These are phyloP conservation scores for Solanum peruvianum DNA, from an alignment of 257 asterid species.

Conservation along the genomic window DNA sequence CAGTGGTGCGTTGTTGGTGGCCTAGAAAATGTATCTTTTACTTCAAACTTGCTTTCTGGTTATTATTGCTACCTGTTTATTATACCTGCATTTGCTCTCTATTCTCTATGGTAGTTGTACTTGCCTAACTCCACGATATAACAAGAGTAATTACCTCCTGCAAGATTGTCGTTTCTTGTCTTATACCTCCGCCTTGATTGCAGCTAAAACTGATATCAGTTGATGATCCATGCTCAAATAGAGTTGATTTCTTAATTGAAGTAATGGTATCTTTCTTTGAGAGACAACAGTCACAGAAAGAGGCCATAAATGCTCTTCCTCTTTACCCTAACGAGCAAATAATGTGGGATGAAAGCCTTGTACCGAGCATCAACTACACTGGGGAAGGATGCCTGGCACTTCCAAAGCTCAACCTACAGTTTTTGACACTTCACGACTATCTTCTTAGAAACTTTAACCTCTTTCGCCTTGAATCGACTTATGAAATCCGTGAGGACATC, in stretches of 20 bases:
- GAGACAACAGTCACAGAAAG: constrained; percentile 91
- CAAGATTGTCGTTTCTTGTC: neutral
- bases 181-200: neutral
- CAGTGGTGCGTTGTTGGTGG: neutral
- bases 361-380: constrained; percentile 95
- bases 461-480: constrained; percentile 97
- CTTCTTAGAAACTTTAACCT: constrained; percentile 95
- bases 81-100: neutral
- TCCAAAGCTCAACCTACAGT: constrained; percentile 94
- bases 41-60: neutral
- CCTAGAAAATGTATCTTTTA: neutral
- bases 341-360: constrained; percentile 99
- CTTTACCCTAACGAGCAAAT: constrained; percentile 92
- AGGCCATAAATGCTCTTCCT: constrained; percentile 97
- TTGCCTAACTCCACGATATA: neutral
- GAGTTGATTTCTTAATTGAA: constrained; percentile 91
- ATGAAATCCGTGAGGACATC: constrained; percentile 98
- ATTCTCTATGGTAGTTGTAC: neutral
- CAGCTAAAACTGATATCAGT: constrained; percentile 84
- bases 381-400: constrained; percentile 99
- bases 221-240: constrained; percentile 84
- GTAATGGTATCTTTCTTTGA: constrained; percentile 88
- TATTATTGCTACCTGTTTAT: neutral
- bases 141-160: neutral
- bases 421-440: constrained; percentile 92